These are phyloP conservation scores for Pythium periplocum DNA, from an alignment of 352 stramenopile genomes.

Conservation along the genomic window DNA sequence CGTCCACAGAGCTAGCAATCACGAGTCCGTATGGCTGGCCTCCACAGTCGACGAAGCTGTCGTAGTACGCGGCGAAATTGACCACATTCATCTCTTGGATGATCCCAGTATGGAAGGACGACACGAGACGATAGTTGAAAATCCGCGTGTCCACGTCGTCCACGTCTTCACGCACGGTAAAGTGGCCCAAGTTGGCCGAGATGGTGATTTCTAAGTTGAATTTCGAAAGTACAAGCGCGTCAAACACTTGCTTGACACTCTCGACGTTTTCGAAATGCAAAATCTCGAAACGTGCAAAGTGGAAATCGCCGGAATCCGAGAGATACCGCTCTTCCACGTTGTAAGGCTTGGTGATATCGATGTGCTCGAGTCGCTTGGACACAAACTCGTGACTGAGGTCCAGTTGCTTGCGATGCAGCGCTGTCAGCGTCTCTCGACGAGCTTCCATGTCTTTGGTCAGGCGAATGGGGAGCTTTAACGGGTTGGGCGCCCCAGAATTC, in stretches of 20 bases:
- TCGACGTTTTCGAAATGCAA: slow-evolving; percentile 32
- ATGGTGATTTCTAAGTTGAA: slow-evolving; percentile 50
- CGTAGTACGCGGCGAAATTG: slow-evolving; percentile 25
- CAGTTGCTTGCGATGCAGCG: slow-evolving; percentile 3
- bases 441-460: slow-evolving; percentile 3
- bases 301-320: slow-evolving; percentile 6
- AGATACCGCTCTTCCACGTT: neutral
- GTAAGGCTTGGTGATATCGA: slow-evolving; percentile 1
- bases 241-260: slow-evolving; percentile 41
- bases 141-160: slow-evolving; percentile 24
- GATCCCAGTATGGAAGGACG: slow-evolving; percentile 12
- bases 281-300: slow-evolving; percentile 24
- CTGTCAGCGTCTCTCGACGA: slow-evolving; percentile 3
- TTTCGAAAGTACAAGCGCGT: slow-evolving; percentile 34
- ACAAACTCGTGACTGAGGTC: slow-evolving; percentile 2
- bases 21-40: slow-evolving; percentile 24
- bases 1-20: slow-evolving; percentile 29
- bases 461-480: slow-evolving; percentile 5
- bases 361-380: neutral
- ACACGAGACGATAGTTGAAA: slow-evolving; percentile 36
- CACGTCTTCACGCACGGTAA: slow-evolving; percentile 49
- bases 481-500: neutral
- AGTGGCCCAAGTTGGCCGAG: slow-evolving; percentile 40
- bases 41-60: slow-evolving; percentile 12
- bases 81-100: slow-evolving; percentile 16